These are phyloP conservation scores for Amanita rubescens DNA, from an alignment of 768 basidiomycete species.

Conservation along the genomic window DNA sequence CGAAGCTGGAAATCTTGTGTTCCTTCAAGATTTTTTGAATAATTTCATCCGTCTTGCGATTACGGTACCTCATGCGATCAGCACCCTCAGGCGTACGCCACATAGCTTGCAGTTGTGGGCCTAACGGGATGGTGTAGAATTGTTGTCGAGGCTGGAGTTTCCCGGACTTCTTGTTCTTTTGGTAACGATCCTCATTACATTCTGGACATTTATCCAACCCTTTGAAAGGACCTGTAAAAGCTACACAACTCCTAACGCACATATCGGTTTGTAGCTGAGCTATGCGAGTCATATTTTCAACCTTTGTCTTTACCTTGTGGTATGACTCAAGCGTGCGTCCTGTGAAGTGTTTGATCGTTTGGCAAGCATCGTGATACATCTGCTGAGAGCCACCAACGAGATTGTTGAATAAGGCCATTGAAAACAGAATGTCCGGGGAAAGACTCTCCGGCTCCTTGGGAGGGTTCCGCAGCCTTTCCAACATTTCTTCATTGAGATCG, in stretches of 20 bases:
- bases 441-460: not conserved
- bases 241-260: not conserved
- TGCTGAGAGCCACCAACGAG: conserved; percentile 1
- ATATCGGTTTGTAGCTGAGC: not conserved
- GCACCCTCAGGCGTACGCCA: conserved; percentile 14
- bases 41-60: conserved; percentile 8
- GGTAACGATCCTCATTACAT: not conserved
- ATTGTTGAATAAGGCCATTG: not conserved
- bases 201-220: not conserved
- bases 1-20: conserved; percentile 5
- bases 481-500: not conserved
- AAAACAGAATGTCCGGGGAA: not conserved
- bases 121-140: conserved; percentile 25
- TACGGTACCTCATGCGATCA: conserved; percentile 11
- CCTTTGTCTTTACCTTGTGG: not conserved
- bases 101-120: conserved; percentile 28
- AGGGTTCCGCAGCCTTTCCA: conserved; percentile 3
- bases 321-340: not conserved
- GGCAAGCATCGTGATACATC: conserved; percentile 3
- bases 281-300: not conserved
- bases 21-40: not conserved
- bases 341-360: not conserved
- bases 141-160: conserved; percentile 8
- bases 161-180: not conserved
- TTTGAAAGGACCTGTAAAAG: not conserved